A percentile compares a stretch with the other conserved stretches of the same genome.
Conservation (phyloP, 2,329 filamentous ascomycete species). For the Podosphaera leucotricha region DNA sequence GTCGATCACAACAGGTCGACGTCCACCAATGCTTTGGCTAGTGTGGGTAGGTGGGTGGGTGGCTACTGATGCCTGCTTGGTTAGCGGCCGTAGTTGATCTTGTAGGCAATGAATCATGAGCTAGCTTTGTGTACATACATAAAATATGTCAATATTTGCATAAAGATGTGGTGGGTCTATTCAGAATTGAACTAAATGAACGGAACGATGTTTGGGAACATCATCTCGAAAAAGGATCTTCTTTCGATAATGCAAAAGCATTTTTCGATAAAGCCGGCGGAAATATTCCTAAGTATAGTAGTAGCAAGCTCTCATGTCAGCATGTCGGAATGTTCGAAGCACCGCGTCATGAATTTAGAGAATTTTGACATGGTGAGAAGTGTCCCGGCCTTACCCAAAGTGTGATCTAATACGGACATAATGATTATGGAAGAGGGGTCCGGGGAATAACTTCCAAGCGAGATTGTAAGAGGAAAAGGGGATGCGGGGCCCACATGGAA, state of each 20-base stretch:
- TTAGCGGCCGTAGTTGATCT: background rate
- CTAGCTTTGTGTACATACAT: background rate
- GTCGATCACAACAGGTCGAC: conserved; percentile 12
- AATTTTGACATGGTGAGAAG: no score
- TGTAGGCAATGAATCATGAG: background rate
- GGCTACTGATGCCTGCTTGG: background rate
- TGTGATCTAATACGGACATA: conserved; percentile 4
- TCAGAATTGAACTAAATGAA: background rate
- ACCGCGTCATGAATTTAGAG: background rate
- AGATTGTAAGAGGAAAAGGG: conserved; percentile 1
- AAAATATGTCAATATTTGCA: no score
- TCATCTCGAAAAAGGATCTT: background rate
- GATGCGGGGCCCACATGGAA: background rate
- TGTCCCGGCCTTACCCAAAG: no score
- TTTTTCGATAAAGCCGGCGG: background rate
- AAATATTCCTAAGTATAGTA: background rate
- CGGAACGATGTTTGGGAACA: background rate
- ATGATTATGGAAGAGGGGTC: conserved; percentile 3
- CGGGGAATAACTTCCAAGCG: conserved; percentile 5
- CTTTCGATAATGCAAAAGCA: background rate
- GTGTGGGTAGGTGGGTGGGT: conserved; percentile 2
- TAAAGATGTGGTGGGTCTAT: no score
- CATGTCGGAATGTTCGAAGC: background rate
- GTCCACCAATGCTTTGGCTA: conserved; percentile 6
- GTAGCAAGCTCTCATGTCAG: background rate